Evolutionary conservation across 1,284 basidiomycete genomes (phyloP).

Genomic region (Pholiota adiposa): DNA sequence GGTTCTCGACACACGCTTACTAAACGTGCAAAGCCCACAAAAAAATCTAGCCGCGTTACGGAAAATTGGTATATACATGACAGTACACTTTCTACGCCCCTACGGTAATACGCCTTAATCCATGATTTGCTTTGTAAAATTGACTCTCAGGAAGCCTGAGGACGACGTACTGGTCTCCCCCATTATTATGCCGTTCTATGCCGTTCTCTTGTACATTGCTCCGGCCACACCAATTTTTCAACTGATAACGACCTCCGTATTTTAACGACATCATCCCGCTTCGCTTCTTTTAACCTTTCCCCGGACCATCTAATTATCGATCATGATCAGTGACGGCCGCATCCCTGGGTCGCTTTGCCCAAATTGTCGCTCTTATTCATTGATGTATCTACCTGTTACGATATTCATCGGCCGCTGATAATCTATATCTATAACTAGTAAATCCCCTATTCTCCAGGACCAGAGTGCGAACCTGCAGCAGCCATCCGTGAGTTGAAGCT

Average conservation of each 20-base stretch:
- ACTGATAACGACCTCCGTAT: background rate
- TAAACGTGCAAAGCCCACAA: no score
- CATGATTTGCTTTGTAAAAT: no score
- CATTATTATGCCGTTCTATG: no score
- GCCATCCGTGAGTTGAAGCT: no score
- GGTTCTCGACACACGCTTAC: no score
- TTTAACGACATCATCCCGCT: background rate
- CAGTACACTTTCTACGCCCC: no score
- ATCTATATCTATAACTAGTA: background rate
- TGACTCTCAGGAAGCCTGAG: no score
- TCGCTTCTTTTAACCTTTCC: background rate
- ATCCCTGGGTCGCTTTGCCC: background rate
- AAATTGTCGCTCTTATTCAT: no score
- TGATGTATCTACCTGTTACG: slow-evolving; percentile 1
- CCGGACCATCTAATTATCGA: slow-evolving; percentile 6
- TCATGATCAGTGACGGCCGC: slow-evolving; percentile 4
- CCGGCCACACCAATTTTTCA: background rate
- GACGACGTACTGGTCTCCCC: no score
- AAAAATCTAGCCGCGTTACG: no score
- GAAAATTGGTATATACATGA: no score
- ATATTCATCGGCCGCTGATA: background rate
- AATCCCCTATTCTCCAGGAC: background rate
- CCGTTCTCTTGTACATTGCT: background rate
- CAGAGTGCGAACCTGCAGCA: background rate
- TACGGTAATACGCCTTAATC: no score